Conservation (phyloP, 495 filamentous ascomycete species). For the Penicillium malachiteum region DNA sequence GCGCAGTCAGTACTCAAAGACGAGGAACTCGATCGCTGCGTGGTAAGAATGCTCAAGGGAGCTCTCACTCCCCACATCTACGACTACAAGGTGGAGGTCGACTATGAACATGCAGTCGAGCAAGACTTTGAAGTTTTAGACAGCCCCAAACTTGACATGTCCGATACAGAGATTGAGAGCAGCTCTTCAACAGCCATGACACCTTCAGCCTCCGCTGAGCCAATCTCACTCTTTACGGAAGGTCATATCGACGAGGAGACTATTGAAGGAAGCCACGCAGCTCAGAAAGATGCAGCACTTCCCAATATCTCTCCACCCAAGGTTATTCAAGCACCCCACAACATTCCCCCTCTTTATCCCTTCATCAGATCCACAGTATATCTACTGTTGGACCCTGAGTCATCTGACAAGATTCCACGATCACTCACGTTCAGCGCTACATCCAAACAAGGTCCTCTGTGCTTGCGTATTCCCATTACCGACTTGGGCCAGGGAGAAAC, state of each 20-base stretch:
- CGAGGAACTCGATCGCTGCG: constrained; percentile 7
- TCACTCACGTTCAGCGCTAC: constrained; percentile 57
- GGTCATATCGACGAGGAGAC: background rate
- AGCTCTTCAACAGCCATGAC: background rate
- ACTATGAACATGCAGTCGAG: background rate
- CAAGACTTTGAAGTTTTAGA: background rate
- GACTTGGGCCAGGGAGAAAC: constrained; percentile 49
- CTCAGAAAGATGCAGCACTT: background rate
- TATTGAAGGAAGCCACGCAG: background rate
- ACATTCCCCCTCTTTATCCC: constrained; percentile 10
- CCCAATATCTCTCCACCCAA: constrained; percentile 2
- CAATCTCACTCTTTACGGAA: background rate
- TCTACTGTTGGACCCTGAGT: background rate
- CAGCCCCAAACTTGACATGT: background rate
- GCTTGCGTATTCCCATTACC: constrained; percentile 61
- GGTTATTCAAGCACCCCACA: constrained; percentile 3
- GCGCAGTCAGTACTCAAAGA: constrained; percentile 10
- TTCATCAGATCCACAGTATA: constrained; percentile 12
- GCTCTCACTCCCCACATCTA: constrained; percentile 7
- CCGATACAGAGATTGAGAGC: background rate
- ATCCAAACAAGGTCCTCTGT: constrained; percentile 53
- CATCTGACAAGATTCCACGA: constrained; percentile 35
- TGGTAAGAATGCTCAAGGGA: constrained; percentile 15
- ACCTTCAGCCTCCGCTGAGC: background rate
- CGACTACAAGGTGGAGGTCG: constrained; percentile 8